Percentiles rank a stretch among this genome's conserved stretches.
These are phyloP conservation scores for Hippophae tibetana DNA, from an alignment of 306 rosid genomes.

Conservation along the genomic window DNA sequence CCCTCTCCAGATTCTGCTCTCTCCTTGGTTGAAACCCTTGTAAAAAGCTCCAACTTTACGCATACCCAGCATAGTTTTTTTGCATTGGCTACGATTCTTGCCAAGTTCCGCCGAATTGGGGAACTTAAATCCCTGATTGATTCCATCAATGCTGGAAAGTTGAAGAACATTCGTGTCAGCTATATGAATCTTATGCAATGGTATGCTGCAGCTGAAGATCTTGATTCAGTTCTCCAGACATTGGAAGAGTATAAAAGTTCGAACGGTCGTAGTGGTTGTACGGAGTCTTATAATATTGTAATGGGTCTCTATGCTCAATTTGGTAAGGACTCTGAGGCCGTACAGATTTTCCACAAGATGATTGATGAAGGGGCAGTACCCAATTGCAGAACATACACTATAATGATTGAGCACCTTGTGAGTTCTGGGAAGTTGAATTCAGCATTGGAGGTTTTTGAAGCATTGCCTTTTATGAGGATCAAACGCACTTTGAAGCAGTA, in stretches of 20 bases:
- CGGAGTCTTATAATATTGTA: conserved; percentile 59
- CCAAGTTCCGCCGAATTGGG: conserved; percentile 35
- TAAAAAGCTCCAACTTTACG: conserved; percentile 28
- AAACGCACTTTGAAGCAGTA: conserved; percentile 56
- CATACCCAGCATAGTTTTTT: conserved; percentile 57
- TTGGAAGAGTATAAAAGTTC: conserved; percentile 47
- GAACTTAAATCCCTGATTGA: conserved; percentile 49
- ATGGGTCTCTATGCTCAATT: conserved; percentile 48
- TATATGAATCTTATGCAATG: conserved; percentile 63
- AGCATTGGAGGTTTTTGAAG: conserved; percentile 50
- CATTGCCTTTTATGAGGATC: conserved; percentile 58
- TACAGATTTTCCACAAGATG: conserved; percentile 39
- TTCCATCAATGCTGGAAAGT: conserved; percentile 35
- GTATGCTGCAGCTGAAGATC: conserved; percentile 48
- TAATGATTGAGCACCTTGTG: conserved; percentile 73
- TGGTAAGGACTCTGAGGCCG: conserved; percentile 49
- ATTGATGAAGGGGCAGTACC: conserved; percentile 59
- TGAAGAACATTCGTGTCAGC: conserved; percentile 32
- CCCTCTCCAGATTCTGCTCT: conserved; percentile 70
- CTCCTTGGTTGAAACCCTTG: conserved; percentile 28
- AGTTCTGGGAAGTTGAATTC: conserved; percentile 30
- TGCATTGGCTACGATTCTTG: conserved; percentile 64
- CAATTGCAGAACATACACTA: conserved; percentile 51
- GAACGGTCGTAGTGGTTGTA: conserved; percentile 24
- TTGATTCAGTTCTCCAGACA: conserved; percentile 43